Evolutionary conservation across 768 basidiomycete genomes (phyloP).

Genomic region (Suillus brevipes): DNA sequence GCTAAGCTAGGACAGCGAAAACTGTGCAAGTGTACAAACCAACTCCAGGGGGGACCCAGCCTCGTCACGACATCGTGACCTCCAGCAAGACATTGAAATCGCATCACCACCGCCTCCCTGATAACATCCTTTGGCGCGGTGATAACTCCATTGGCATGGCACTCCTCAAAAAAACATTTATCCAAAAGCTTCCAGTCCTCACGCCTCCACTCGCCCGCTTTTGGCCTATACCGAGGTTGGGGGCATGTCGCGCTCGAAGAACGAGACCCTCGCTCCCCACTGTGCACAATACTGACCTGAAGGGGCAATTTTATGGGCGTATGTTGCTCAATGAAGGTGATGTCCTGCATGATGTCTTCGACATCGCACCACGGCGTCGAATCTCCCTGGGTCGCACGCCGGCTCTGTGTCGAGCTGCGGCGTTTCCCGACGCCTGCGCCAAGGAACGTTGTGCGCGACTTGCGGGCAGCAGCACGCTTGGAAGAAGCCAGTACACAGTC

Average conservation of each 20-base stretch:
- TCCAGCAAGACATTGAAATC: slow-evolving; percentile 55
- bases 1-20: background rate
- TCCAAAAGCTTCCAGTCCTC: slow-evolving; percentile 82
- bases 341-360: slow-evolving; percentile 25
- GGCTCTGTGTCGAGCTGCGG: slow-evolving; percentile 11
- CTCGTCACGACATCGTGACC: slow-evolving; percentile 39
- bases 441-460: slow-evolving; percentile 38
- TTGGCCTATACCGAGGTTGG: slow-evolving; percentile 2
- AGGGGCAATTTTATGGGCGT: slow-evolving; percentile 15
- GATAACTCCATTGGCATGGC: slow-evolving; percentile 47
- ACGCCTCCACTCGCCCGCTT: slow-evolving; percentile 56
- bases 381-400: slow-evolving; percentile 19
- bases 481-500: slow-evolving; percentile 61
- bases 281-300: background rate
- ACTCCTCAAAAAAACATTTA: slow-evolving; percentile 73
- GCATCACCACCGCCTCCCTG: slow-evolving; percentile 56
- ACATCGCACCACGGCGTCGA: slow-evolving; percentile 30
- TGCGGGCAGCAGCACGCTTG: slow-evolving; percentile 33
- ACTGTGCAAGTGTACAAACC: slow-evolving; percentile 41
- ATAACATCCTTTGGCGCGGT: slow-evolving; percentile 45
- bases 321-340: slow-evolving; percentile 25
- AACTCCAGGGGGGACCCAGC: slow-evolving; percentile 56
- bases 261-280: background rate
- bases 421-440: slow-evolving; percentile 33
- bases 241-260: background rate